phyloP scores from a whole-genome alignment of 164 flowering plant species.

The Chimonanthus salicifolius region DNA sequence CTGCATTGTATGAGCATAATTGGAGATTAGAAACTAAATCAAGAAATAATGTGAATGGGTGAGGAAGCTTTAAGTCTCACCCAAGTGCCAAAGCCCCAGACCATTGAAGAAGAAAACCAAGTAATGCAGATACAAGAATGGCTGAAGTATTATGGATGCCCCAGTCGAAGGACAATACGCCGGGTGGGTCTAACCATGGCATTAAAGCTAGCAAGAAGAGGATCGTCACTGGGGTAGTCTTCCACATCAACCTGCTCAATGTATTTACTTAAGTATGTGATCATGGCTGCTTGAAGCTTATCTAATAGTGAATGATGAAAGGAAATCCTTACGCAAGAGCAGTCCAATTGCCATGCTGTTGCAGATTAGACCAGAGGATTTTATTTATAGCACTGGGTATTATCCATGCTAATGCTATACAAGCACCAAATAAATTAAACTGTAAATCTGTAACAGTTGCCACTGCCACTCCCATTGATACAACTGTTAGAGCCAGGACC shows the following conservation, averaged over 20 bases:
- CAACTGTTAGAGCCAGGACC: conserved; percentile 59
- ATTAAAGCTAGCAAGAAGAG: conserved; percentile 68
- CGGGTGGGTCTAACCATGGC: conserved; percentile 91
- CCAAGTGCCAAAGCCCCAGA: conserved; percentile 94
- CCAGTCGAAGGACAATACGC: conserved; percentile 64
- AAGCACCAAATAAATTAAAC: conserved; percentile 70
- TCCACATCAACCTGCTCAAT: conserved; percentile 82
- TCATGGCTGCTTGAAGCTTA: neutral
- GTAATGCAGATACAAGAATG: conserved; percentile 50
- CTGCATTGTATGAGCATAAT: conserved; percentile 28
- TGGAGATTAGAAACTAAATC: neutral
- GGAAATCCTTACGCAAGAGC: conserved; percentile 60
- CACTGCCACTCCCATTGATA: conserved; percentile 73
- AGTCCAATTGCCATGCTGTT: conserved; percentile 78
- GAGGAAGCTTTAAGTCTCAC: conserved; percentile 29
- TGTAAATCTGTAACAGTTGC: conserved; percentile 84
- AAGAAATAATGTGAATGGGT: neutral
- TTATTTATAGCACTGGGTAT: conserved; percentile 78
- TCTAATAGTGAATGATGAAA: neutral
- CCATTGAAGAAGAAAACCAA: conserved; percentile 84
- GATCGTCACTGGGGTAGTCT: conserved; percentile 74
- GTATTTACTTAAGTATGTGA: neutral
- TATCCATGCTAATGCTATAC: conserved; percentile 69
- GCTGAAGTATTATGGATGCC: conserved; percentile 44
- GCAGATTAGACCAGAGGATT: conserved; percentile 79